A percentile compares a stretch with the other conserved stretches of the same genome.
Evolutionary conservation across 2,329 filamentous ascomycete species (phyloP).

Genomic region (Cercospora sp.): DNA sequence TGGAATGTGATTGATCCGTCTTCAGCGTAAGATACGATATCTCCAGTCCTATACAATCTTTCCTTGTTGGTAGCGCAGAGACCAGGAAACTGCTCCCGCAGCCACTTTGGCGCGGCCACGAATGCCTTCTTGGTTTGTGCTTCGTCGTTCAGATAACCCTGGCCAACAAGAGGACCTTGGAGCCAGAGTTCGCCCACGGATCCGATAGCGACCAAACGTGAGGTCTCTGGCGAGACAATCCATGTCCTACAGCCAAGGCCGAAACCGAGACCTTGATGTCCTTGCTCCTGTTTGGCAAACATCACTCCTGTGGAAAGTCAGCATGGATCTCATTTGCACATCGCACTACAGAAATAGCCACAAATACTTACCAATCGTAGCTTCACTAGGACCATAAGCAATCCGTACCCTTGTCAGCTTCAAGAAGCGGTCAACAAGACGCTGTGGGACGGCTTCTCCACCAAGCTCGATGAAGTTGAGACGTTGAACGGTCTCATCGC

Average conservation of each 20-base stretch:
- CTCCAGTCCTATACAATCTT: constrained; percentile 49
- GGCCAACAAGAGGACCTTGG: constrained; percentile 9
- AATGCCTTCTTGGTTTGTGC: not conserved
- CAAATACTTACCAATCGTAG: not conserved
- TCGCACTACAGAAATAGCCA: not conserved
- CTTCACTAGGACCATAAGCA: not conserved
- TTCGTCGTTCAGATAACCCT: constrained; percentile 20
- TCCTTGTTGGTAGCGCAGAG: not conserved
- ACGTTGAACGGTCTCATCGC: not conserved
- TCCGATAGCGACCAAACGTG: constrained; percentile 18
- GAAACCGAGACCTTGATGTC: constrained; percentile 1
- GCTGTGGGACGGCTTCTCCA: constrained; percentile 12
- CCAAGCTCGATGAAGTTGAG: not conserved
- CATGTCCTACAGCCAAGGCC: constrained; percentile 13
- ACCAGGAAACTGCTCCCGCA: not conserved
- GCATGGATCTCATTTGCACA: not conserved
- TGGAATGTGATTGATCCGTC: constrained; percentile 46
- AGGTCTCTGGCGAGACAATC: constrained; percentile 13
- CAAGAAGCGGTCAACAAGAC: constrained; percentile 7
- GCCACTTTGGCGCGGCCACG: not conserved
- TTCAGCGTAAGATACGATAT: constrained; percentile 57
- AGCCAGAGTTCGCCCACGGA: constrained; percentile 13
- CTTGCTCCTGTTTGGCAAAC: constrained; percentile 5
- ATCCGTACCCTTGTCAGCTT: not conserved
- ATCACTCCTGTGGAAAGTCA: not conserved